Conservation (phyloP, 2,329 filamentous ascomycete species). For the Dactylellina haptotyla region DNA sequence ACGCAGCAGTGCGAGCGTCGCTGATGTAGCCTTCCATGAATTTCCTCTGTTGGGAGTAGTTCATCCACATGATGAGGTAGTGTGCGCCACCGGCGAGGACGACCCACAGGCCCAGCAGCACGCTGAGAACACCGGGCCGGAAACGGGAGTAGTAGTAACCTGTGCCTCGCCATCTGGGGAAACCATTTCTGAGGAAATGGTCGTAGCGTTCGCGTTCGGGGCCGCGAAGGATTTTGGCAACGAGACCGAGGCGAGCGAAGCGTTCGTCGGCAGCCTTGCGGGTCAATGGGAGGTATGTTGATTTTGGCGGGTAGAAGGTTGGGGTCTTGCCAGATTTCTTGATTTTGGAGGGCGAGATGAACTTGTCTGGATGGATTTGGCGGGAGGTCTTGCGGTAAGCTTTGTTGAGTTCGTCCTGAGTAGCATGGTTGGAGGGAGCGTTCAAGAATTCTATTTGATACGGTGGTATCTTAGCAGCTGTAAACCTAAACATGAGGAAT, state of each 20-base stretch:
- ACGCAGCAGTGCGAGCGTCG: constrained; percentile 86
- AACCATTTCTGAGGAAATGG: constrained; percentile 90
- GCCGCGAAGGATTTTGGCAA: constrained; percentile 85
- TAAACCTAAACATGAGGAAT: constrained; percentile 4
- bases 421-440: constrained; percentile 73
- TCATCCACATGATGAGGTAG: constrained; percentile 84
- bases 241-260: constrained; percentile 83
- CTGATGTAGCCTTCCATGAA: constrained; percentile 92
- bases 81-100: constrained; percentile 85
- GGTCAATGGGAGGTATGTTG: constrained; percentile 72
- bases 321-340: constrained; percentile 65
- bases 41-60: constrained; percentile 87
- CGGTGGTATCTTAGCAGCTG: background rate
- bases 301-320: constrained; percentile 69
- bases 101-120: constrained; percentile 82
- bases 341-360: constrained; percentile 69
- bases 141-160: constrained; percentile 98
- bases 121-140: constrained; percentile 86
- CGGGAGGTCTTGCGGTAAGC: constrained; percentile 90
- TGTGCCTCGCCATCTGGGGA: constrained; percentile 95
- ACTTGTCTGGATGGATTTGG: constrained; percentile 92
- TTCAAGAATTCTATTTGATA: constrained; percentile 77
- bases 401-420: constrained; percentile 88
- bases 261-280: constrained; percentile 83
- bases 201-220: constrained; percentile 87